Base-by-base conservation (phyloP, 2,329 filamentous ascomycete genomes). In the Diaporthe citri region DNA sequence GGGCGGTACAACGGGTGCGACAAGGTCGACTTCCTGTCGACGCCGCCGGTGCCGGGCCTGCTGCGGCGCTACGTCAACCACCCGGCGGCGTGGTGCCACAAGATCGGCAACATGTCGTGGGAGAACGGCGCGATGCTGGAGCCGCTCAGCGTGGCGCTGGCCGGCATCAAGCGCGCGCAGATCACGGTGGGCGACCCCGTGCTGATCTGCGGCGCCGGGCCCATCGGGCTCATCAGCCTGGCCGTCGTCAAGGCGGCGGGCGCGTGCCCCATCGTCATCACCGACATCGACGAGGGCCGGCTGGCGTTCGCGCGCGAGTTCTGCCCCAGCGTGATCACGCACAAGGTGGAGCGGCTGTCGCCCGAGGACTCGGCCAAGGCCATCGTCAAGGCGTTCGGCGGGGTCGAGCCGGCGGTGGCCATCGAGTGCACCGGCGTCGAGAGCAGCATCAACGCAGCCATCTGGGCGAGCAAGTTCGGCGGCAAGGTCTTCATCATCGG, bases 401-500 rank as follows among this genome's bases (percentile, higher is more conserved):
- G 94, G 36, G 87, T 96, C 78, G 94, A 97, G 85, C 95, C 96
- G 0, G 90, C 92, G 25, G 87, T 98, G 71, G 93, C 92, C 17
- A 90, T 98, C 85, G 96, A 98, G 85, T 98, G 96, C 87, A 98
- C 97, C 0, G 97, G 97, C 69, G 95, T 98, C 22, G 96, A 98
- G 88, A 95, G 92, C 85, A 96, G 93, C 83, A 94, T 98, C 80
- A 91, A 92, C 8, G 89, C 94, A 39, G 95, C 95, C 71, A 96
- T 98, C 82, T 97, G 96, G 90, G 93, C 94, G 13, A 91, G 94
- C 83, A 97, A 96, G 86, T 98, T 98, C 81, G 97, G 96, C 78
- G 96, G 97, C 80, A 98, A 97, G 86, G 96, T 98, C 72, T 98
- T 98, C 82, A 93, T 98, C 77, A 97, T 98, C 78, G 96, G 96